Conservation (phyloP, 2,329 filamentous ascomycete species). For the Fusarium sp. region DNA sequence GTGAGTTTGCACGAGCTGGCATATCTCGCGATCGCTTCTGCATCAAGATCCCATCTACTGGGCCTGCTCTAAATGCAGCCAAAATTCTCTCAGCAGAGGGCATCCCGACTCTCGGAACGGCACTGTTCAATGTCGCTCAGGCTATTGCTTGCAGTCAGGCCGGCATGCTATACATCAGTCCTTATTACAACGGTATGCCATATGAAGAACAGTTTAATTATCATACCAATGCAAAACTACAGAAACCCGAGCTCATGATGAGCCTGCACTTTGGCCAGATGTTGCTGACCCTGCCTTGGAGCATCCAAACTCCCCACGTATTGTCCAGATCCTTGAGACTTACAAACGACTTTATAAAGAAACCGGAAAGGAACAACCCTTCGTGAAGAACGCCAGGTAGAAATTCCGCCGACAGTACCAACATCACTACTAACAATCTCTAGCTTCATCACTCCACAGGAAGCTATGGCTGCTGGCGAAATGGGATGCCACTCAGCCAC, state of each 20-base stretch:
- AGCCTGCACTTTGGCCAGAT: slow-evolving; percentile 59
- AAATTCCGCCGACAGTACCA: neutral
- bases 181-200: slow-evolving; percentile 60
- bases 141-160: slow-evolving; percentile 64
- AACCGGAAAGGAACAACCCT: slow-evolving; percentile 62
- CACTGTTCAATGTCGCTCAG: slow-evolving; percentile 61
- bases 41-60: slow-evolving; percentile 65
- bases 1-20: slow-evolving; percentile 59
- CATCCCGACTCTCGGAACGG: slow-evolving; percentile 61
- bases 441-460: slow-evolving; percentile 58
- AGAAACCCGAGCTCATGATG: slow-evolving; percentile 60
- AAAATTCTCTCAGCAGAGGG: slow-evolving; percentile 58
- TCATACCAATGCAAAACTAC: neutral
- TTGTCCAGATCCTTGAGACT: slow-evolving; percentile 62
- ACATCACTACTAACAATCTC: neutral
- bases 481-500: slow-evolving; percentile 61
- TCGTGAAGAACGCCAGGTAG: slow-evolving; percentile 61
- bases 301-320: slow-evolving; percentile 61
- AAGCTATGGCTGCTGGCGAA: slow-evolving; percentile 61
- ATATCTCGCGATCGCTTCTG: slow-evolving; percentile 61
- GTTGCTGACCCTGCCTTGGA: slow-evolving; percentile 60
- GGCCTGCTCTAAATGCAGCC: slow-evolving; percentile 60
- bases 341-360: slow-evolving; percentile 60
- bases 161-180: slow-evolving; percentile 61
- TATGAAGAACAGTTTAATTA: accelerated